Conservation (phyloP, 2,329 filamentous ascomycete species). For the Didymella pinodella region DNA sequence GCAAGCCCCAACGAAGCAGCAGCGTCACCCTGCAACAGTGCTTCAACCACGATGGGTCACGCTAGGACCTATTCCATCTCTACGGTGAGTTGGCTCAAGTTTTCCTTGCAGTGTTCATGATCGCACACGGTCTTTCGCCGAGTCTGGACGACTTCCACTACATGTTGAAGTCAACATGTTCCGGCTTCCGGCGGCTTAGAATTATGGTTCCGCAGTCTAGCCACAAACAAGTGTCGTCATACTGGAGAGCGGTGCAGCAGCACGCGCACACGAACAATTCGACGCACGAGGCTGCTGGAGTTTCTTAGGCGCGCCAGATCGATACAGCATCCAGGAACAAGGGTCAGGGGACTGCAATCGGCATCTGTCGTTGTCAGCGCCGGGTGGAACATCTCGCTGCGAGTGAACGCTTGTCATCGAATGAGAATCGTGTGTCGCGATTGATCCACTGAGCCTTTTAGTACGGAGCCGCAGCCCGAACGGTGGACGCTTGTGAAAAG, state of each 20-base stretch:
- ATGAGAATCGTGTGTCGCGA: slow-evolving; percentile 37
- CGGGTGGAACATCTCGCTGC: slow-evolving; percentile 37
- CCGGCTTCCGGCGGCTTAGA: slow-evolving; percentile 42
- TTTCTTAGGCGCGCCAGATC: slow-evolving; percentile 14
- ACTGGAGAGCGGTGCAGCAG: slow-evolving; percentile 24
- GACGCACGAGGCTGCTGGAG: slow-evolving; percentile 8
- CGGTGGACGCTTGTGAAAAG: slow-evolving; percentile 41
- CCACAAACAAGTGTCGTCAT: slow-evolving; percentile 38
- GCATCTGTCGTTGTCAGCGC: slow-evolving; percentile 16
- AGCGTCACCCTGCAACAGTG: slow-evolving; percentile 14
- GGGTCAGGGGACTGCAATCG: slow-evolving; percentile 6
- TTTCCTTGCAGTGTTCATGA: slow-evolving; percentile 21
- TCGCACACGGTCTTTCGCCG: slow-evolving; percentile 27
- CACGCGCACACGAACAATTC: slow-evolving; percentile 39
- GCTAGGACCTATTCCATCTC: slow-evolving; percentile 49
- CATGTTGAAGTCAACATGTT: slow-evolving; percentile 28
- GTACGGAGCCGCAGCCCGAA: slow-evolving; percentile 37
- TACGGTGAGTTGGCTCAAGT: slow-evolving; percentile 41
- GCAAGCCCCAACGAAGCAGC: slow-evolving; percentile 6
- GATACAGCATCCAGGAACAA: slow-evolving; percentile 18
- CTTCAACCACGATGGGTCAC: slow-evolving; percentile 34
- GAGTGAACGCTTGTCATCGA: slow-evolving; percentile 34
- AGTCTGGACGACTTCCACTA: slow-evolving; percentile 27
- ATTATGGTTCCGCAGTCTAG: slow-evolving; percentile 24
- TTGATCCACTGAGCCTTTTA: slow-evolving; percentile 38